Conservation (phyloP, 768 basidiomycete species). For the Termitomyces sp. region DNA sequence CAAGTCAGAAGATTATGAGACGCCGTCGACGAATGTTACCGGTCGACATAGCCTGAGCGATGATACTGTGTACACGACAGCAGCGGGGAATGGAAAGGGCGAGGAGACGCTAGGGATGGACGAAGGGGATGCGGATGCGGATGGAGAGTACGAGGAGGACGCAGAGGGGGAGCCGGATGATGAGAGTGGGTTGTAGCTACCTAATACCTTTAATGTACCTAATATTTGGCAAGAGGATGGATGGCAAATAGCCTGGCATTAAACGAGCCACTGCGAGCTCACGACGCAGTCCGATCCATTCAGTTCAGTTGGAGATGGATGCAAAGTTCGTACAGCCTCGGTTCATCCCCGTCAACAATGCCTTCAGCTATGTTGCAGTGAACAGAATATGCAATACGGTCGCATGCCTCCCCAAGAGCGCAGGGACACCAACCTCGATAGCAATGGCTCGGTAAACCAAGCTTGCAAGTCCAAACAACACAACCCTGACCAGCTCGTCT, state of each 20-base stretch:
- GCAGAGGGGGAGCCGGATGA: constrained; percentile 35
- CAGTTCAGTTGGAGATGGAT: constrained; percentile 34
- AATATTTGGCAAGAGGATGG: constrained; percentile 19
- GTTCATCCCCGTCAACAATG: constrained; percentile 15
- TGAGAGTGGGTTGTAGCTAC: constrained; percentile 21
- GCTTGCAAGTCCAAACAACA: constrained; percentile 16
- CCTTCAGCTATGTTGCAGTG: constrained; percentile 32
- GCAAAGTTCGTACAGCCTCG: constrained; percentile 33
- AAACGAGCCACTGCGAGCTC: constrained; percentile 21
- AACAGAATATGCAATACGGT: constrained; percentile 55
- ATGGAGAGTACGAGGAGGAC: constrained; percentile 39
- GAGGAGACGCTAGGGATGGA: neutral
- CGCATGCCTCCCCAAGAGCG: constrained; percentile 47
- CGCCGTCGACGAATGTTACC: neutral
- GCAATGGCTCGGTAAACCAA: constrained; percentile 52
- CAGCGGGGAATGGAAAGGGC: constrained; percentile 11
- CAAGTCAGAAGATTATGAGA: constrained; percentile 39
- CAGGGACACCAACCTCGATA: constrained; percentile 51
- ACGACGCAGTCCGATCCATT: constrained; percentile 15
- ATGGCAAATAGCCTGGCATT: constrained; percentile 19
- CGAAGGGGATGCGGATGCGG: constrained; percentile 22
- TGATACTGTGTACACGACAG: constrained; percentile 27
- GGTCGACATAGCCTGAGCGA: neutral
- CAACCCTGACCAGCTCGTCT: constrained; percentile 23
- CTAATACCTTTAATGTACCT: constrained; percentile 10